phyloP scores from a whole-genome alignment of 2,329 filamentous ascomycete genomes.

The Drechslerella stenobrocha region DNA sequence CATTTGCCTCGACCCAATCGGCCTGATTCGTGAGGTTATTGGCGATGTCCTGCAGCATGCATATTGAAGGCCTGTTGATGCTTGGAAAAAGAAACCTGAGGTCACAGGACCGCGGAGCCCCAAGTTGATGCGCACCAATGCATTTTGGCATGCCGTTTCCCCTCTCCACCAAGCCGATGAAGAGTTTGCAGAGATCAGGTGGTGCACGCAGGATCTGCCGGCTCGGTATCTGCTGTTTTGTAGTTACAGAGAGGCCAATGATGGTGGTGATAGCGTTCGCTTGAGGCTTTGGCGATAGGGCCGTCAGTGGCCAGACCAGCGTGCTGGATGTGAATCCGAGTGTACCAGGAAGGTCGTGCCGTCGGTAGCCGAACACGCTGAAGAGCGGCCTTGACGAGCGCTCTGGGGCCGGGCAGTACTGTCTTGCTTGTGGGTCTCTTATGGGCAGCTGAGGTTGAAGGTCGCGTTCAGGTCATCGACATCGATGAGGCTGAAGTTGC shows the following conservation, averaged over 20 bases:
- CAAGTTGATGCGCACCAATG: conserved; percentile 14
- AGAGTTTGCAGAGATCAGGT: conserved; percentile 24
- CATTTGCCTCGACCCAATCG: conserved; percentile 4
- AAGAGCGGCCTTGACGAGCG: no score
- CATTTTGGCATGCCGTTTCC: conserved; percentile 19
- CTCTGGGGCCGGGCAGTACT: no score
- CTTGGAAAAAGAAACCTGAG: conserved; percentile 28
- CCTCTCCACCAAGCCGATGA: conserved; percentile 20
- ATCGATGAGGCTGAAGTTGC: conserved; percentile 1
- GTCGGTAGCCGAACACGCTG: not conserved
- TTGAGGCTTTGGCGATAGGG: not conserved
- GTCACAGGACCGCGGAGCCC: conserved; percentile 30
- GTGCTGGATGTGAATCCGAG: not conserved
- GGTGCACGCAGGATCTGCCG: conserved; percentile 12
- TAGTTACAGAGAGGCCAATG: not conserved
- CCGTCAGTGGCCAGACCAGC: not conserved
- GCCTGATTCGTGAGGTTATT: conserved; percentile 12
- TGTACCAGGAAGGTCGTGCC: not conserved
- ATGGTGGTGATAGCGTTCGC: conserved; percentile 7
- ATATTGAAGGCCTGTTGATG: conserved; percentile 3
- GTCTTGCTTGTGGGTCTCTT: no score
- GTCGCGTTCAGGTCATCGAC: not conserved
- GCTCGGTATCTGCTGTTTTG: conserved; percentile 2
- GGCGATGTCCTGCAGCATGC: conserved; percentile 1
- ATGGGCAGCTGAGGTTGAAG: no score